Evolutionary conservation across 202 grass and related monocot genomes (phyloP).

Genomic region (Carex arenaria): DNA sequence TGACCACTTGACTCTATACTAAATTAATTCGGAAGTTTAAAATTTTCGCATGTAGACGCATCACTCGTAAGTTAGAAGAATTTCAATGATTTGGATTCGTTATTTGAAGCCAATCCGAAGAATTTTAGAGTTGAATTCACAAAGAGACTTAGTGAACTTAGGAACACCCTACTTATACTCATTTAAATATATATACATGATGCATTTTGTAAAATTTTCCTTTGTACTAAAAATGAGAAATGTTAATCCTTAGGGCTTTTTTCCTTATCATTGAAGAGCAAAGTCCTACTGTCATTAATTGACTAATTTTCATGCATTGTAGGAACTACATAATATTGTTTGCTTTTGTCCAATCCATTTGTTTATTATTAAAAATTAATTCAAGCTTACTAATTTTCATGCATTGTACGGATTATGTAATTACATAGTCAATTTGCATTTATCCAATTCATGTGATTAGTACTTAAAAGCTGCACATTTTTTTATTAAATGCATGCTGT

Average conservation of each 20-base stretch:
- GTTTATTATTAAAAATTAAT: background rate
- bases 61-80: too few species aligned
- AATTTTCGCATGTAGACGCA: too few species aligned
- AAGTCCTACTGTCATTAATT: background rate
- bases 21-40: too few species aligned
- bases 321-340: background rate
- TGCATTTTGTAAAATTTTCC: background rate
- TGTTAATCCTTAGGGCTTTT: background rate
- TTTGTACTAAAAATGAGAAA: background rate
- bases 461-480: background rate
- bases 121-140: too few species aligned
- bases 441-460: background rate
- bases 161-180: too few species aligned
- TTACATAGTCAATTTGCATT: background rate
- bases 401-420: background rate
- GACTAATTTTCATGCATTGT: background rate
- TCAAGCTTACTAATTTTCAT: background rate
- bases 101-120: too few species aligned
- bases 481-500: background rate
- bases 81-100: too few species aligned
- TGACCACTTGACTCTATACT: too few species aligned
- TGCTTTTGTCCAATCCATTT: background rate
- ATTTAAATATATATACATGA: background rate
- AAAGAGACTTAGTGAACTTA: too few species aligned
- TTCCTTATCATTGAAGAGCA: background rate